Evolutionary conservation across 768 basidiomycete genomes (phyloP).

Genomic region (Phallus indusiatus): DNA sequence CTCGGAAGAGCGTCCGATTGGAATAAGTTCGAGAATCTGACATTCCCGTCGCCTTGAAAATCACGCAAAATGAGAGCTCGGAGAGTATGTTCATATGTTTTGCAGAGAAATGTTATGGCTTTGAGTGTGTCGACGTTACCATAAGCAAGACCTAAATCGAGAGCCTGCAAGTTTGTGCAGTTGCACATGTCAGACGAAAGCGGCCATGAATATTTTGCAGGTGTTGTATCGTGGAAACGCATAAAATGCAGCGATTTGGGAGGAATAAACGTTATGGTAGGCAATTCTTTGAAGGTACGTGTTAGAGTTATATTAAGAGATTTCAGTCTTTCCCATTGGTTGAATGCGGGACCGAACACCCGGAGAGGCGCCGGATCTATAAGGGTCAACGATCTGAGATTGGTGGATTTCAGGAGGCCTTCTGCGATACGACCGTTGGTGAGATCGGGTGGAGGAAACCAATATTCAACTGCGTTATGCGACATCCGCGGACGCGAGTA

Average conservation of each 20-base stretch:
- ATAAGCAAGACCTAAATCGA: conserved; percentile 11
- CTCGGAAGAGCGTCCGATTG: neutral
- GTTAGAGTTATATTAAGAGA: conserved; percentile 8
- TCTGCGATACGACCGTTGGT: conserved; percentile 6
- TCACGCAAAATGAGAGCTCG: conserved; percentile 7
- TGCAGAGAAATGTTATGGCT: conserved; percentile 12
- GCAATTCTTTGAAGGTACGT: conserved; percentile 8
- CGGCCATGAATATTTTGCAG: conserved; percentile 8
- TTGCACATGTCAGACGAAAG: conserved; percentile 11
- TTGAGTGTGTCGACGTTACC: neutral
- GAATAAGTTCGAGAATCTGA: neutral
- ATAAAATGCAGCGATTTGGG: conserved; percentile 10
- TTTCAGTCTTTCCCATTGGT: conserved; percentile 10
- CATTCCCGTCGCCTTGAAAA: neutral
- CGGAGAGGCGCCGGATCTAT: conserved; percentile 13
- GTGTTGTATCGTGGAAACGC: conserved; percentile 7
- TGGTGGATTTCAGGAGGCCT: conserved; percentile 9
- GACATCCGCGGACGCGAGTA: neutral
- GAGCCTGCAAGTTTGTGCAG: conserved; percentile 12
- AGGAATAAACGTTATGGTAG: conserved; percentile 11
- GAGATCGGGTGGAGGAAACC: conserved; percentile 9
- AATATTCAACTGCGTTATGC: too few relatives aligned
- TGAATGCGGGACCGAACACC: conserved; percentile 12
- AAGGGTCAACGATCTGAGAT: conserved; percentile 12
- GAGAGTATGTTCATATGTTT: conserved; percentile 13